Evolutionary conservation across 2,329 filamentous ascomycete genomes (phyloP).

Genomic region (Spiromastix sp.): DNA sequence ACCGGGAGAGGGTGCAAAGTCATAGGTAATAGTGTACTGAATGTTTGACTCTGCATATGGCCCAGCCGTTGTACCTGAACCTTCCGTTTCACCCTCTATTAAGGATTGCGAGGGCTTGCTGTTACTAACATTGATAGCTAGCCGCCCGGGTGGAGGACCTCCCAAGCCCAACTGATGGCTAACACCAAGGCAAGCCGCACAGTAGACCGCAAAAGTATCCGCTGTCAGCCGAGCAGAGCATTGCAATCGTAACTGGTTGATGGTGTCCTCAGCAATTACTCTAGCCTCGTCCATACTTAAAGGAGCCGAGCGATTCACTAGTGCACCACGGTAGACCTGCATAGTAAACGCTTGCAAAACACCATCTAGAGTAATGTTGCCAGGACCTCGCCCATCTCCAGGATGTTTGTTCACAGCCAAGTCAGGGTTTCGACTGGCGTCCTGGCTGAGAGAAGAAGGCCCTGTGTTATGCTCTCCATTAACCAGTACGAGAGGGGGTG

Average conservation of each 20-base stretch:
- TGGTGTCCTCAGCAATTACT: constrained; percentile 21
- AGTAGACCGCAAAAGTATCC: constrained; percentile 16
- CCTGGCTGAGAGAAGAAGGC: neutral
- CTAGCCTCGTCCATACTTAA: constrained; percentile 23
- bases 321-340: constrained; percentile 21
- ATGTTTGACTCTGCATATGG: neutral
- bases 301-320: constrained; percentile 19
- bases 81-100: neutral
- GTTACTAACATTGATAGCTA: constrained; percentile 19
- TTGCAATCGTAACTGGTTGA: constrained; percentile 20
- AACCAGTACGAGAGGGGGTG: constrained; percentile 30
- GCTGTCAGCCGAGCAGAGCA: constrained; percentile 18
- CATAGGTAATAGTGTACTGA: constrained; percentile 5
- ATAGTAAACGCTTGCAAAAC: constrained; percentile 22
- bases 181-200: constrained; percentile 28
- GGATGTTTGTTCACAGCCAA: too few relatives aligned
- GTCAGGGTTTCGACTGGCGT: too few relatives aligned
- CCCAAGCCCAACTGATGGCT: constrained; percentile 24
- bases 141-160: constrained; percentile 14
- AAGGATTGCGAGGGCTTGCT: neutral
- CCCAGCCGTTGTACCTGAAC: neutral
- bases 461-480: constrained; percentile 19
- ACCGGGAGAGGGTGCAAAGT: constrained; percentile 3
- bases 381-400: constrained; percentile 1
- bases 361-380: constrained; percentile 20